Base-by-base conservation (phyloP, 352 stramenopile genomes). In the Phytophthora lateralis region DNA sequence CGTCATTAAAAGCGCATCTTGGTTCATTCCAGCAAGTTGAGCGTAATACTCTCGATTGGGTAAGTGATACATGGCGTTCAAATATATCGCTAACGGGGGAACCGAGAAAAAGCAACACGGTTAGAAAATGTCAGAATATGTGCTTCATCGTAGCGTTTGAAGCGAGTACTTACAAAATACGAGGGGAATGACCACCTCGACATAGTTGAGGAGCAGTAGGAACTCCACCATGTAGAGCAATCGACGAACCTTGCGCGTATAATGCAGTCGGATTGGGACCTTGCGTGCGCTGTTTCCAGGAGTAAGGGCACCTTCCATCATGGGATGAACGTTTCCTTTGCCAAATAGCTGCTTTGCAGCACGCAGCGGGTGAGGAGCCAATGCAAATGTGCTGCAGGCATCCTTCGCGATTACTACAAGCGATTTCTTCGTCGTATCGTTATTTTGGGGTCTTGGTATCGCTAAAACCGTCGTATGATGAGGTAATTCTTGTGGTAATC, bases 1-100 rank as follows among this genome's bases (percentile, higher is more conserved):
- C 1, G 57, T 72, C 11, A 55, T n/a, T 0, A 49, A 24, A 4
- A 79, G 34, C 10, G 66, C 2, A 12, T 26, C 9, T 0, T 32
- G 26, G 14, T 43, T 24, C 20, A 75, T 61, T n/a, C 47, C 43
- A 0, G 41, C 17, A 4, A 75, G 15, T 26, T 67, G 60, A 4
- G 60, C 14, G 60, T 77, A 79, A 44, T 62, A 77, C 6, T 51
- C 20, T 15, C 55, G 56, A 29, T 77, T 79, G 8, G 66, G 69
- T 8, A 72, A 21, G 2, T 66, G 58, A 9, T 55, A 65, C 21
- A 57, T 46, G 18, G 51, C 32, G 10, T 45, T n/a, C n/a, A 72
- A 11, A 41, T 66, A 77, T 1, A 77, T 48, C 17, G 58, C 63
- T 63, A 18, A 11, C 17, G 7, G 17, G n/a, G 3, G 3, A 9